These are phyloP conservation scores for Boletus patriciae DNA, from an alignment of 768 basidiomycete species.

Conservation along the genomic window DNA sequence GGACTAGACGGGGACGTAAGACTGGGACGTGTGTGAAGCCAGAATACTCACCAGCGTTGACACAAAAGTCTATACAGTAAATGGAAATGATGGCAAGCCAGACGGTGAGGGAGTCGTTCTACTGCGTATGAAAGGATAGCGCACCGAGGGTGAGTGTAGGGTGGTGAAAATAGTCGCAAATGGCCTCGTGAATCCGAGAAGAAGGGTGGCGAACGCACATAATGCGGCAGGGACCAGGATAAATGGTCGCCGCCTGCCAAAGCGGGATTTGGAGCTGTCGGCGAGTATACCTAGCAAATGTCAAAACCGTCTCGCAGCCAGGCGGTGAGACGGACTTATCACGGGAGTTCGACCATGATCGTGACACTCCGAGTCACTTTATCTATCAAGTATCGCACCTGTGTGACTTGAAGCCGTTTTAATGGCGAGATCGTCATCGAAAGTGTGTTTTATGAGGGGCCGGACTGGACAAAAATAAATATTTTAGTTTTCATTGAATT, in stretches of 20 bases:
- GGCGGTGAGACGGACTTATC: conserved; percentile 53
- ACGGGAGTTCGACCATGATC: too few relatives aligned
- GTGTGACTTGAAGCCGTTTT: too few relatives aligned
- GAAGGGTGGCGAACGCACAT: conserved; percentile 68
- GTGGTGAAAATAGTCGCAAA: conserved; percentile 53
- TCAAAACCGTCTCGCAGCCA: neutral
- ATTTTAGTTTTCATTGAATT: too few relatives aligned
- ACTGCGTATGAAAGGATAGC: conserved; percentile 5
- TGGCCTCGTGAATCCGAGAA: conserved; percentile 79
- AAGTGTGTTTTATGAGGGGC: too few relatives aligned
- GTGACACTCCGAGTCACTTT: too few relatives aligned
- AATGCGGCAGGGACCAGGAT: conserved; percentile 72
- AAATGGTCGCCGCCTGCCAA: conserved; percentile 84
- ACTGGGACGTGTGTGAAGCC: neutral
- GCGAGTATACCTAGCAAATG: conserved; percentile 56
- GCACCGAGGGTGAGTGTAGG: conserved; percentile 35
- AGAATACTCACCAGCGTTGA: conserved; percentile 45
- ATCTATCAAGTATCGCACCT: too few relatives aligned
- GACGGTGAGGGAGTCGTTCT: conserved; percentile 70
- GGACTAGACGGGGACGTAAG: conserved; percentile 47
- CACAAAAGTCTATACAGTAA: conserved; percentile 64
- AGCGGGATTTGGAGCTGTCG: conserved; percentile 79
- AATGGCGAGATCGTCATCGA: too few relatives aligned
- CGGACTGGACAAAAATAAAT: too few relatives aligned
- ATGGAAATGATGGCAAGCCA: conserved; percentile 72